These are phyloP conservation scores for Carex littledalei DNA, from an alignment of 176 grass and related monocot species.

Conservation along the genomic window DNA sequence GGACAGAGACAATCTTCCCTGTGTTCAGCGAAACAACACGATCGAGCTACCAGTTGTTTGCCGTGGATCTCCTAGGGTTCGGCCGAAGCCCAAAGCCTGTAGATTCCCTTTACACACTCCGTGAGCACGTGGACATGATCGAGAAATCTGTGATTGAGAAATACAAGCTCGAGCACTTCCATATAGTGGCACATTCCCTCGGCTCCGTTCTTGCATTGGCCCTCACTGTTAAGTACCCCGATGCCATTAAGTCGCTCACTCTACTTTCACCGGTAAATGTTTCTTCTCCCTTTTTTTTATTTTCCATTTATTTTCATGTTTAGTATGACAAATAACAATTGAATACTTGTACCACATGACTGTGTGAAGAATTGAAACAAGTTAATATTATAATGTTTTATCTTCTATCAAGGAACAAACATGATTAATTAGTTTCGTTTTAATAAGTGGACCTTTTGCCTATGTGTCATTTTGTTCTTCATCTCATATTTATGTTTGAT, in stretches of 20 bases:
- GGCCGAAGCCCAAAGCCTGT: conserved; percentile 85
- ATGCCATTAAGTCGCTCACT: conserved; percentile 66
- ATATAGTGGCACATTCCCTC: conserved; percentile 83
- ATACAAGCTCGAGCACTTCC: conserved; percentile 48
- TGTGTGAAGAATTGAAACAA: not conserved
- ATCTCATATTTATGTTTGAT: not conserved
- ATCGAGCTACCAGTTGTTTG: conserved; percentile 53
- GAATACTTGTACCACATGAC: not conserved
- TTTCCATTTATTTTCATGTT: not conserved
- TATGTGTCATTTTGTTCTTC: not conserved
- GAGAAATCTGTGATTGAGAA: conserved; percentile 71
- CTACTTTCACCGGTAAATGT: conserved; percentile 62
- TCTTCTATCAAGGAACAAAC: not conserved
- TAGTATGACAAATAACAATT: not conserved
- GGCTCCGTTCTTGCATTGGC: conserved; percentile 79
- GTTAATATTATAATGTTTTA: not conserved
- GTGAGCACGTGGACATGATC: conserved; percentile 89
- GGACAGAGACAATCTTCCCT: conserved; percentile 95
- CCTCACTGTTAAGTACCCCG: conserved; percentile 69
- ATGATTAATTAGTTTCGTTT: not conserved
- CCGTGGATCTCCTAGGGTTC: conserved; percentile 86
- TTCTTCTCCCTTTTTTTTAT: not conserved
- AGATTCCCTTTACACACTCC: conserved; percentile 89
- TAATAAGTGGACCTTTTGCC: not conserved
- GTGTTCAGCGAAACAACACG: conserved; percentile 42